Conservation (phyloP, 345 rosid species). For the Bruguiera gymnorhiza region DNA sequence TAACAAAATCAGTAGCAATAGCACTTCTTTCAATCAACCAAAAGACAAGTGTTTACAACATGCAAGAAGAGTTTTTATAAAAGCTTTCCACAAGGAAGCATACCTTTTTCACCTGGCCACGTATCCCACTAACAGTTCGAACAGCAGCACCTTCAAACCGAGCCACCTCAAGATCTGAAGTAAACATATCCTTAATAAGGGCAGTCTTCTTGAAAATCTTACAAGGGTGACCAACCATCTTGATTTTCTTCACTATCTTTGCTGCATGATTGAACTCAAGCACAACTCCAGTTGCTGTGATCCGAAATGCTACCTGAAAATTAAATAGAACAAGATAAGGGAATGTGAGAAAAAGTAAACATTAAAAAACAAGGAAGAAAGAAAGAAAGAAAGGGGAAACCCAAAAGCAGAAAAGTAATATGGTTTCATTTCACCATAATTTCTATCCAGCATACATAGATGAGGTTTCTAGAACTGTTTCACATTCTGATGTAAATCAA, state of each 20-base stretch:
- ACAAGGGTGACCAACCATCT: constrained; percentile 85
- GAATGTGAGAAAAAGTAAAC: neutral
- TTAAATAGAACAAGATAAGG: constrained; percentile 24
- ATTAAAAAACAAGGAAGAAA: neutral
- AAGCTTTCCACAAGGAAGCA: neutral
- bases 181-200: constrained; percentile 81
- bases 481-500: too few species aligned
- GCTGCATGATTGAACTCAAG: constrained; percentile 84
- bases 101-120: constrained; percentile 95
- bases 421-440: too few species aligned
- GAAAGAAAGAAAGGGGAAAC: too few species aligned
- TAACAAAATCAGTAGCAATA: neutral
- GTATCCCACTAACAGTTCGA: constrained; percentile 89
- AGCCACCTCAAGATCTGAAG: constrained; percentile 92
- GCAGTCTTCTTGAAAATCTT: constrained; percentile 91
- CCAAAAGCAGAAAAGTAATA: too few species aligned
- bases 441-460: too few species aligned
- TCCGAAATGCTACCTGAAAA: constrained; percentile 70
- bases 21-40: neutral
- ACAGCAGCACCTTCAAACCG: constrained; percentile 81
- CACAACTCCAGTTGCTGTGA: constrained; percentile 74
- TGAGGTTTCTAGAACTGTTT: too few species aligned
- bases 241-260: constrained; percentile 72
- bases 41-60: neutral
- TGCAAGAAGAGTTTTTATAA: neutral